Base-by-base conservation (phyloP, 108 stramenopile species). In the Pseudonitzschia multiseries region DNA sequence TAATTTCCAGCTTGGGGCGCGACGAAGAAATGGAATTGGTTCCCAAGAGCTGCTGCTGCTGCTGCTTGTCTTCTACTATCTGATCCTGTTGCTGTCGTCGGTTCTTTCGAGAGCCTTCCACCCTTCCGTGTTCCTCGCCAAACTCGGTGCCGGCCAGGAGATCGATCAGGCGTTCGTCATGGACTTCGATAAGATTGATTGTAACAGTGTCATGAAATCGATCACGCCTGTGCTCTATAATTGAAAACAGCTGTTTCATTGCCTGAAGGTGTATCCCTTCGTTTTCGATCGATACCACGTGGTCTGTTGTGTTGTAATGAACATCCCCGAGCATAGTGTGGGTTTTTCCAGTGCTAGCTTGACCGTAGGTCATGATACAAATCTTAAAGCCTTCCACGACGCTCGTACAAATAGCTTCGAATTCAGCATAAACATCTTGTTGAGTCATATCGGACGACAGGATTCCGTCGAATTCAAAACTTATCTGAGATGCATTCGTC, bases 371-470 rank as follows among this genome's bases (percentile, higher is more conserved):
- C 71, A 99, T 86, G 21, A 99, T 73, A 77, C 96, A 97, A 8
- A 95, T 90, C 31, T 96, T 97, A 84, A 86, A 97, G 2, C 99
- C 99, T 81, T 98, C 98, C 59, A 99, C 68, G 13, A 87, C 96
- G 65, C 93, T 86, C 17, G 93, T 72, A 14, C 97, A 90, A 4
- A 98, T 83, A 22, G 88, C 89, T 48, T 94, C 86, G 20, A 99
- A 85, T 74, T 98, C 96, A 20, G 77, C 83, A 62, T 97, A 99
- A 0, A 99, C 82, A 60, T 95, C 92, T 29, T 74, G 60, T 59
- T 99, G 97, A 8, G 64, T 57, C 27, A 84, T 56, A 48, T 77
- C 70, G 0, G 90, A 81, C 27, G 77, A 75, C 74, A 99, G 96
- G 12, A 99, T 92, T 21, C 91, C 82, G 77, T 99, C 96, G 68